Base-by-base conservation (phyloP, 305 asterid genomes). In the Striga hermonthica region DNA sequence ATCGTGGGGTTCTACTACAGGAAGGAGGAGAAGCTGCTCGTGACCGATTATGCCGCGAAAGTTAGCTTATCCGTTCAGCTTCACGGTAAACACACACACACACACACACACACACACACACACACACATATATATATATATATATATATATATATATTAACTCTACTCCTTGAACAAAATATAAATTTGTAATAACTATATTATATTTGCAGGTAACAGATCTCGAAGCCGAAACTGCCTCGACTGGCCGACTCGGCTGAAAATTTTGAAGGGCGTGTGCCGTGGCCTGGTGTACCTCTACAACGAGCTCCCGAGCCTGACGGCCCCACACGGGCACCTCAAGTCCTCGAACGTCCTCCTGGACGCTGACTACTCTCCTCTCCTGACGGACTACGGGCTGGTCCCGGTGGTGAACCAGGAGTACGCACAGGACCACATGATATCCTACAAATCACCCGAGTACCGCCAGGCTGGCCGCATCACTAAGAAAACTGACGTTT, bases 261-360 rank as follows among this genome's bases (percentile, higher is more conserved):
- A 72, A 44, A 86, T 88, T 9, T 22, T 80, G 38, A 86, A 88
- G 62, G 96, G 96, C 60, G 75, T 86, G 15, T 79, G 86, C 2
- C 68, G 62, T 41, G 96, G 95, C n/a, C 79, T 88, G 7, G 8
- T 60, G 3, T 81, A 78, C 75, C 91, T 86, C 57, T 69, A 82
- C 83, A 73, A 67, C 57, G 86, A 88, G 79, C 89, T 88, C 39
- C 91, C 95, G 3, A 71, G 79, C 77, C 67, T 82, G 5, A 82
- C 80, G 3, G 78, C 86, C 0, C 95, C 96, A 5, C 91, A 88
- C 60, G 96, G 96, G 15, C 94, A 88, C 72, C 79, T 88, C 6
- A 88, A 86, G 54, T 81, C 96, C 4, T 82, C 95, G 10, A 88
- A 88, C 75, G 88, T 88, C 1, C 86, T 88, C 60, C 85, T 88